Evolutionary conservation across 768 basidiomycete genomes (phyloP).

Genomic region (Tricholoma furcatifolium): DNA sequence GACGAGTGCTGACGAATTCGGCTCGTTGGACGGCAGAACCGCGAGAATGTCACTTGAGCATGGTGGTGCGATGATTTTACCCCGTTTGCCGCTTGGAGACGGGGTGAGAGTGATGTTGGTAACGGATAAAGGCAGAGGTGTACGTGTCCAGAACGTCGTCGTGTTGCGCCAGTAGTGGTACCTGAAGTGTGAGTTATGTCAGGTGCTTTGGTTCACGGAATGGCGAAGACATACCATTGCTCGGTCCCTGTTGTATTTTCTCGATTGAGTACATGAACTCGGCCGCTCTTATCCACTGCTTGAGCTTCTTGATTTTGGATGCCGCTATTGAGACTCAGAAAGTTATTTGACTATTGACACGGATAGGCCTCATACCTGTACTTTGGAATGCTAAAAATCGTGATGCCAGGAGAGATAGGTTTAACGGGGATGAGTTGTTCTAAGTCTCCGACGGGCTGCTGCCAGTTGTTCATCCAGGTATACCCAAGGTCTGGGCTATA

Average conservation of each 20-base stretch:
- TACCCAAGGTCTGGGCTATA: neutral
- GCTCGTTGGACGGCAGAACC: neutral
- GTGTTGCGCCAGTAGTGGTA: neutral
- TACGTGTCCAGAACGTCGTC: neutral
- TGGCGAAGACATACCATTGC: neutral
- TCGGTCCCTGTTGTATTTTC: neutral
- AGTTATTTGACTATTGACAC: neutral
- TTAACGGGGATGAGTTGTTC: neutral
- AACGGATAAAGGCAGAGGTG: neutral
- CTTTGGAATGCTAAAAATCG: neutral
- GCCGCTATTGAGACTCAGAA: neutral
- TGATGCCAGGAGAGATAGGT: neutral
- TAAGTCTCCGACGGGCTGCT: neutral
- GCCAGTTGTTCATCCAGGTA: neutral
- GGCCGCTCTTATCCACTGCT: neutral
- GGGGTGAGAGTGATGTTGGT: neutral
- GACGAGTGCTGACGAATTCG: neutral
- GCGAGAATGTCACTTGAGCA: neutral
- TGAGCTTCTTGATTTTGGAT: neutral
- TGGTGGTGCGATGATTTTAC: neutral
- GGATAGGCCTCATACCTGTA: neutral
- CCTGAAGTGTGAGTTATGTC: neutral
- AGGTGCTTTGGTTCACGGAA: neutral
- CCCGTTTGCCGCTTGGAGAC: neutral
- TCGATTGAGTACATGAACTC: neutral